phyloP scores from a whole-genome alignment of 495 filamentous ascomycete species.

The Polyplosphaeria fusca region DNA sequence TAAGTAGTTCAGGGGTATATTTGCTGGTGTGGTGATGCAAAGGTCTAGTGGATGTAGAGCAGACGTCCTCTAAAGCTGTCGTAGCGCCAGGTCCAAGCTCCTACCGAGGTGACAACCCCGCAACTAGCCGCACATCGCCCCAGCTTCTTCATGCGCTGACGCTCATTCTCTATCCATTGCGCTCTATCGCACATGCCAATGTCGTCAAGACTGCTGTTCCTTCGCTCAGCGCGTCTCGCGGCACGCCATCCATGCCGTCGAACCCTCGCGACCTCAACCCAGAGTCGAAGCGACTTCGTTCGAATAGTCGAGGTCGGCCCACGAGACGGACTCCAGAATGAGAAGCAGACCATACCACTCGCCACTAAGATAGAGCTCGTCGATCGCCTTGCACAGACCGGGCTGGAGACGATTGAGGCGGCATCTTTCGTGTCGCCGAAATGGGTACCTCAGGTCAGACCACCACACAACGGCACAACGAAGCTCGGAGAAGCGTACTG shows the following conservation, averaged over 20 bases:
- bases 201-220: conserved; percentile 21
- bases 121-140: neutral
- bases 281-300: conserved; percentile 44
- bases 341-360: conserved; percentile 76
- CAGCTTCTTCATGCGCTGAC: neutral
- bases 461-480: neutral
- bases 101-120: too few species aligned
- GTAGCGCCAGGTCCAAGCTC: too few species aligned
- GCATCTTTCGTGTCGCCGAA: conserved; percentile 93
- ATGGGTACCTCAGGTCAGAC: conserved; percentile 90
- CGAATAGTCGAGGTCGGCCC: conserved; percentile 89
- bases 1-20: too few species aligned
- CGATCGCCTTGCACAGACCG: conserved; percentile 74
- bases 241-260: conserved; percentile 28
- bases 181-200: neutral
- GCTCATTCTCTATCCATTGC: neutral
- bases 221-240: conserved; percentile 28
- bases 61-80: too few species aligned
- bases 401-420: conserved; percentile 84
- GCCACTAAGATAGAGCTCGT: conserved; percentile 85
- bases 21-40: too few species aligned
- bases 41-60: too few species aligned
- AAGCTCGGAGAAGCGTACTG: neutral
- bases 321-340: conserved; percentile 93
- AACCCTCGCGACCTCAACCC: conserved; percentile 19